Conservation (phyloP, 2,329 filamentous ascomycete species). For the Amauroascus niger region DNA sequence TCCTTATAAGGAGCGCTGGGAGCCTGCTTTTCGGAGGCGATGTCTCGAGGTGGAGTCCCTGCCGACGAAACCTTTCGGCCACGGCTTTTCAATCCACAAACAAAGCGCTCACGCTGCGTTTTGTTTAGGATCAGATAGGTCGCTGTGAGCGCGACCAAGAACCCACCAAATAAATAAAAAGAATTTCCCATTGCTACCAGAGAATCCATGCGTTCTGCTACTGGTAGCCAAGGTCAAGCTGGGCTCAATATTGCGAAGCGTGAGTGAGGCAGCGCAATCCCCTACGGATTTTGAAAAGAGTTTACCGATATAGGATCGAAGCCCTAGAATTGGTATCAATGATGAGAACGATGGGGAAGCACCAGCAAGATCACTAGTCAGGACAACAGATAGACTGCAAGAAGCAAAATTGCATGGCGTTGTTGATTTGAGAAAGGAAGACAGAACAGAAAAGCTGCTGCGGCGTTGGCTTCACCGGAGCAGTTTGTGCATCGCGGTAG, state of each 20-base stretch:
- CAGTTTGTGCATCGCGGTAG: no score
- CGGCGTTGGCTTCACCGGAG: no score
- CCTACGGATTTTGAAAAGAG: no score
- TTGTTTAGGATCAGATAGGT: slow-evolving; percentile 24
- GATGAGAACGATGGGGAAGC: no score
- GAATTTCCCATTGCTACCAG: background rate
- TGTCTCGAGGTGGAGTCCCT: slow-evolving; percentile 43
- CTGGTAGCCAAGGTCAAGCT: background rate
- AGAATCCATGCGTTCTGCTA: background rate
- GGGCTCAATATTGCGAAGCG: background rate
- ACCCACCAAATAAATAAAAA: background rate
- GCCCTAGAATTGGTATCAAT: no score
- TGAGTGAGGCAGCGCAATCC: background rate
- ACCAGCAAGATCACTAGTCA: no score
- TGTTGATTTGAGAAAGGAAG: no score
- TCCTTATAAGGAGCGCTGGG: slow-evolving; percentile 33
- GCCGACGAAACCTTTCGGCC: slow-evolving; percentile 39
- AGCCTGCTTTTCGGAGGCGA: background rate
- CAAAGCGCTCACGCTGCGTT: slow-evolving; percentile 32
- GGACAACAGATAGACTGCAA: no score
- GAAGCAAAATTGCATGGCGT: no score
- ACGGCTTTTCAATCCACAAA: slow-evolving; percentile 32
- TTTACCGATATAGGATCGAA: no score
- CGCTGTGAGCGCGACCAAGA: background rate
- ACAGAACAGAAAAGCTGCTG: no score